These are phyloP conservation scores for Diaporthe sp. DNA, from an alignment of 2,329 filamentous ascomycete genomes.

Conservation along the genomic window DNA sequence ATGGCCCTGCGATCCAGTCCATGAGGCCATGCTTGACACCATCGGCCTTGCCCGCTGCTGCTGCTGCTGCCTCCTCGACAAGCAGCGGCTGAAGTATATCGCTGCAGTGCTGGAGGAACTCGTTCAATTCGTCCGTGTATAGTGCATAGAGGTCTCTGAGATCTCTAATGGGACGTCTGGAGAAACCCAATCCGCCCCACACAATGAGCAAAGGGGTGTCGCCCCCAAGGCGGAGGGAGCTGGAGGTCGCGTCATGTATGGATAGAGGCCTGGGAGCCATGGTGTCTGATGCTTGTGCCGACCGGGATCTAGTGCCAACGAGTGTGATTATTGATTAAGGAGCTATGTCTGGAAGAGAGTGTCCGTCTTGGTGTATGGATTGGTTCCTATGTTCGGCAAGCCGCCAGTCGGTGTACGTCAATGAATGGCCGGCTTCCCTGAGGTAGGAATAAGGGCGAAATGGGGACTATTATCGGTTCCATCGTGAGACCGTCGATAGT, in stretches of 20 bases:
- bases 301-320: not conserved
- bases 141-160: conserved; percentile 2
- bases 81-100: not conserved
- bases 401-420: not conserved
- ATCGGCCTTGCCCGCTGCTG: not conserved
- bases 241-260: not conserved
- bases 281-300: not conserved
- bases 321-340: not conserved
- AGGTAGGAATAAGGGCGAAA: not conserved
- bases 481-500: not conserved
- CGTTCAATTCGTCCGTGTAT: not conserved
- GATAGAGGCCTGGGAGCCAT: conserved; percentile 4
- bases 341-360: not conserved
- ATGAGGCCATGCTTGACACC: not conserved
- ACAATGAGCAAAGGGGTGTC: conserved; percentile 7
- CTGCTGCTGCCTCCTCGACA: not conserved
- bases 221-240: not conserved
- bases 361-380: not conserved
- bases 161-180: not conserved
- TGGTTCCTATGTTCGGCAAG: not conserved
- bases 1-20: conserved; percentile 1
- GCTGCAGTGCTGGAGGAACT: not conserved
- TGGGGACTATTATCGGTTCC: not conserved
- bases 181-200: not conserved
- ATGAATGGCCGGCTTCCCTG: not conserved